Evolutionary conservation across 768 basidiomycete genomes (phyloP).

Genomic region (Mycena rebaudengoi): DNA sequence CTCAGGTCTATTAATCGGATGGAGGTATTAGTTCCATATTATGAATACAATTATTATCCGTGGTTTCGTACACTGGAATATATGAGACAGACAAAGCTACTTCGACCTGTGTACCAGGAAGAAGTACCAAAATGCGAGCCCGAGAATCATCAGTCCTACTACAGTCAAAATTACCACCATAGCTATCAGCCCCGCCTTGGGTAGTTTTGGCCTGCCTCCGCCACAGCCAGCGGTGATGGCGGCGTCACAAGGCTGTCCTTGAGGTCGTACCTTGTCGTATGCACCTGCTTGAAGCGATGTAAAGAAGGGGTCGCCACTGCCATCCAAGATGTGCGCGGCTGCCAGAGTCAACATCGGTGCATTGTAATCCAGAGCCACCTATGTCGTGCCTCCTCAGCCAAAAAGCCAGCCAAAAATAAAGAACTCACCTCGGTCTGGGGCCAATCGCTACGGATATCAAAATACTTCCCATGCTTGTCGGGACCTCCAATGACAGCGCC

Average conservation of each 20-base stretch:
- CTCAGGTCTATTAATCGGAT: too few relatives aligned
- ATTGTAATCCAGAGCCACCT: conserved; percentile 89
- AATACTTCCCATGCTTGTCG: conserved; percentile 76
- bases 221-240: conserved; percentile 65
- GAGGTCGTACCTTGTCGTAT: conserved; percentile 67
- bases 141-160: conserved; percentile 66
- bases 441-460: conserved; percentile 90
- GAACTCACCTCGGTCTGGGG: conserved; percentile 79
- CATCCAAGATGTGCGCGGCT: conserved; percentile 77
- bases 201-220: conserved; percentile 56
- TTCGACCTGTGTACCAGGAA: too few relatives aligned
- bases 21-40: too few relatives aligned
- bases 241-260: conserved; percentile 81
- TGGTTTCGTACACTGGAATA: background rate
- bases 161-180: conserved; percentile 73
- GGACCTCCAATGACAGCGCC: conserved; percentile 93
- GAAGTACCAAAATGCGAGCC: conserved; percentile 51
- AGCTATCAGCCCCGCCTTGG: conserved; percentile 69
- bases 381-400: background rate
- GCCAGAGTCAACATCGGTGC: conserved; percentile 90
- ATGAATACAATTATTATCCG: background rate
- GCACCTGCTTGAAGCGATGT: conserved; percentile 73
- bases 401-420: background rate
- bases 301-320: conserved; percentile 78
- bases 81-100: conserved; percentile 1